Percentiles rank a stretch among this genome's conserved stretches.
Evolutionary conservation across 805 yeast genomes (phyloP).

Genomic region (Hanseniaspora vineae): DNA sequence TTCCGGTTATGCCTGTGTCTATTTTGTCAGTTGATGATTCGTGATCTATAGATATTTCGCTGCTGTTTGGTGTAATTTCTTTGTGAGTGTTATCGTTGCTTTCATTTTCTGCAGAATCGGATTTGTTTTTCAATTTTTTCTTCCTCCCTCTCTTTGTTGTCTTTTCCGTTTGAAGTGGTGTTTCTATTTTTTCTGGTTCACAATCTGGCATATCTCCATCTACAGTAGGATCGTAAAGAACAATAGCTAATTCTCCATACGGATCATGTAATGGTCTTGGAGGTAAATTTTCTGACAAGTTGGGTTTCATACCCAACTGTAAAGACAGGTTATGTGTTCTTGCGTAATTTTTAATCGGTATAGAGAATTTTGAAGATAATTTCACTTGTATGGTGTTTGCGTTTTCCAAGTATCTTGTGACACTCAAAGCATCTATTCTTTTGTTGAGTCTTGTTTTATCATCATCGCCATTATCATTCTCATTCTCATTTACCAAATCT

Average conservation of each 20-base stretch:
- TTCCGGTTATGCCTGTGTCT: too few species aligned
- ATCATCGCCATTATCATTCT: too few species aligned
- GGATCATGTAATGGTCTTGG: conserved; percentile 96
- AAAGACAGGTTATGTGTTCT: conserved; percentile 46
- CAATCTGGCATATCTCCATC: conserved; percentile 35
- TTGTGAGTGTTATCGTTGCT: conserved; percentile 9
- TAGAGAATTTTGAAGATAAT: conserved; percentile 38
- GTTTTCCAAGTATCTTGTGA: conserved; percentile 35
- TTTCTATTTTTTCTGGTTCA: conserved; percentile 7
- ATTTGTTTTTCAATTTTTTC: conserved; percentile 15
- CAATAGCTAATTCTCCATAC: conserved; percentile 82
- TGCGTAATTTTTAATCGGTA: conserved; percentile 40
- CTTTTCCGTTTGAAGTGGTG: conserved; percentile 7
- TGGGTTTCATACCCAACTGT: conserved; percentile 70
- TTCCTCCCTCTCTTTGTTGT: conserved; percentile 13
- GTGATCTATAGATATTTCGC: background rate
- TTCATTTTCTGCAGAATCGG: conserved; percentile 16
- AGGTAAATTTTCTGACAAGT: conserved; percentile 34
- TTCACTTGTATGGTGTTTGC: conserved; percentile 27
- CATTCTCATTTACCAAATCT: too few species aligned
- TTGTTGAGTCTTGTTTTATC: conserved; percentile 6
- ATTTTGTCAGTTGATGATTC: conserved; percentile 4
- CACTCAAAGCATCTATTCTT: conserved; percentile 48
- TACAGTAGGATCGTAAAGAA: conserved; percentile 87
- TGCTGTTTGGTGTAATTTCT: background rate